Evolutionary conservation across 2,329 filamentous ascomycete genomes (phyloP).

Genomic region (Pestalotiopsis fici): DNA sequence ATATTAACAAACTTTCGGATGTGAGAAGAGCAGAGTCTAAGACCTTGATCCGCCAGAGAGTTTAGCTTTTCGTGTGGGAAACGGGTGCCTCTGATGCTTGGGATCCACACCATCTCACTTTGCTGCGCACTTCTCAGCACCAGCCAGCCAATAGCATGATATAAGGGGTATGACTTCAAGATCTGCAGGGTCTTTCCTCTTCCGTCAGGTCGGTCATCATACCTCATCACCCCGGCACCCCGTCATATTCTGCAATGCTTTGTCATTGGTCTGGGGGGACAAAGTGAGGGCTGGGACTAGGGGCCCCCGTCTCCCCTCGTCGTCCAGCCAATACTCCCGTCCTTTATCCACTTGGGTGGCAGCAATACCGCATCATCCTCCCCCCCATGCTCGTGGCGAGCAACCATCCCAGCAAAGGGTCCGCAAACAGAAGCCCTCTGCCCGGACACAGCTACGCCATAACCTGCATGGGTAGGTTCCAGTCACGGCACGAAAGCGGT

Average conservation of each 20-base stretch:
- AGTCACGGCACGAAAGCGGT: constrained; percentile 24
- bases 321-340: constrained; percentile 11
- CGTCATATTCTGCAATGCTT: neutral
- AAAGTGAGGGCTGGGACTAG: neutral
- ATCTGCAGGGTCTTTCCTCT: constrained; percentile 34
- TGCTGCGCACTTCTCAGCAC: neutral
- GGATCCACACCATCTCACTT: neutral
- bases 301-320: neutral
- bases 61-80: neutral
- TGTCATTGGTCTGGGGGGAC: neutral
- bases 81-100: neutral
- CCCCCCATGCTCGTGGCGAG: constrained; percentile 13
- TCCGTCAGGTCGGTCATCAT: constrained; percentile 10
- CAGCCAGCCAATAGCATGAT: constrained; percentile 19
- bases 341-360: constrained; percentile 7
- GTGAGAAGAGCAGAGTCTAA: neutral
- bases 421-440: constrained; percentile 16
- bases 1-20: neutral
- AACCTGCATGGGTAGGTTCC: constrained; percentile 22
- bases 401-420: constrained; percentile 26
- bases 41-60: neutral
- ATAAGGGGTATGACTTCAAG: constrained; percentile 32
- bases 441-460: constrained; percentile 25
- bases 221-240: neutral
- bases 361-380: constrained; percentile 27